Base-by-base conservation (phyloP, 2,329 filamentous ascomycete species). In the Remersonia thermophila region DNA sequence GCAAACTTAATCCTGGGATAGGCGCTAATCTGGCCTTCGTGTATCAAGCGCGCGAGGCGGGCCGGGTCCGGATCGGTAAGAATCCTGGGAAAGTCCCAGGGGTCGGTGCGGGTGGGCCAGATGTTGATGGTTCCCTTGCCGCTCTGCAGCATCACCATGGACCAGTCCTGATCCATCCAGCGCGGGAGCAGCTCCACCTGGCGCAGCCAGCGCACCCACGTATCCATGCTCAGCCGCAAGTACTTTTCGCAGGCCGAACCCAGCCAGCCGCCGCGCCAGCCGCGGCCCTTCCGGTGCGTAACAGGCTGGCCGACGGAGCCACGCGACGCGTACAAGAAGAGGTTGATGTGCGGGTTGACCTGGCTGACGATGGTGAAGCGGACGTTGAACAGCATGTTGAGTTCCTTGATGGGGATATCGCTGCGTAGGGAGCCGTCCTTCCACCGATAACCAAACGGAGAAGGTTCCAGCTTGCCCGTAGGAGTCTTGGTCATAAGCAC, bases 361-460 rank as follows among this genome's bases (percentile, higher is more conserved):
- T 86, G 73, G 47, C 68, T 71, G 49, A 79, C 91, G 45, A 98
- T 87, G 45, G 83, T 89, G 58, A 96, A 98, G 56, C 93, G 95
- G 57, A 96, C 91, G 56, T 96, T 96, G 66, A 98, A 98, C 54
- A 96, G 85, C 1, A 94, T 69, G 56, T 98, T 96, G 35, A 98
- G 69, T 2, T 87, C 82, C 58, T 89, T 91, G 52, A 98, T 75
- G 0, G 91, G 91, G 18, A 98, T 95, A 52, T 98, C 91, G 1
- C 91, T 98, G 27, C 91, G 74, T 37, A 98, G 63, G 48, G 82
- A 91, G 36, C 91, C 91, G 55, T 98, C 91, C 59, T 98, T 98
- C 91, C 91, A 98, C 61, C 96, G 96, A 65, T 96, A 87, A 0
- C 91, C 91, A 54, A 98, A 98, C 1, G 84, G 93, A 58, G 94